Evolutionary conservation across 2,329 filamentous ascomycete genomes (phyloP).

Genomic region (Botryotinia calthae): DNA sequence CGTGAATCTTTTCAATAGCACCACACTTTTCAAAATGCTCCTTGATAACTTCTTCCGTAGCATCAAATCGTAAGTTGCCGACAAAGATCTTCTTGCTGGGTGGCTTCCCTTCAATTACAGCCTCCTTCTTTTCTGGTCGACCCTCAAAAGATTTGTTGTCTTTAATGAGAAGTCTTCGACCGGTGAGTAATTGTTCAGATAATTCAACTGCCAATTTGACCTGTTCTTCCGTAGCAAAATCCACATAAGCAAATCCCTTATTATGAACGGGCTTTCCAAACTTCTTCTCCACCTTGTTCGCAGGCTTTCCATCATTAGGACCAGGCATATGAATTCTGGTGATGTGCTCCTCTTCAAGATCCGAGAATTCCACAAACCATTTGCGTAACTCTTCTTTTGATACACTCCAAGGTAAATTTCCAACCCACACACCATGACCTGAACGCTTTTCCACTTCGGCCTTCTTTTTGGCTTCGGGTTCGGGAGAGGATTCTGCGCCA

Average conservation of each 20-base stretch:
- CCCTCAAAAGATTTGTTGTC: conserved; percentile 87
- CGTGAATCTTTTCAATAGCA: conserved; percentile 74
- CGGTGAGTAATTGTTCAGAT: conserved; percentile 76
- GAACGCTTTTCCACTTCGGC: conserved; percentile 59
- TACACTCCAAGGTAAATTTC: conserved; percentile 83
- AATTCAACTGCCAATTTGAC: conserved; percentile 74
- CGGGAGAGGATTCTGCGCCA: conserved; percentile 41
- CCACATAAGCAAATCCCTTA: conserved; percentile 94
- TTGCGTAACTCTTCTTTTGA: conserved; percentile 71
- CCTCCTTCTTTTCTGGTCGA: conserved; percentile 64
- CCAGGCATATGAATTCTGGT: conserved; percentile 65
- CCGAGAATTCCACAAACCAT: conserved; percentile 74
- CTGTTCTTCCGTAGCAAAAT: conserved; percentile 68
- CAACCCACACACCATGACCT: conserved; percentile 88
- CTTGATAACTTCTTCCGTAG: conserved; percentile 75
- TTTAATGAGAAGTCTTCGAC: conserved; percentile 88
- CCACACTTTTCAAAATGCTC: conserved; percentile 85
- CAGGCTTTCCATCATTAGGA: conserved; percentile 44
- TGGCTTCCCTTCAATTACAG: conserved; percentile 50
- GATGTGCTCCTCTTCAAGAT: conserved; percentile 67
- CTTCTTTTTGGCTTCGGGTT: conserved; percentile 43
- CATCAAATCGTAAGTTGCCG: conserved; percentile 81
- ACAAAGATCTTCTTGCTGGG: conserved; percentile 83
- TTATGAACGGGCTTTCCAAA: conserved; percentile 50
- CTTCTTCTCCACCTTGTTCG: conserved; percentile 37